Evolutionary conservation across 345 rosid genomes (phyloP).

Genomic region (Gossypium rotundifolium): DNA sequence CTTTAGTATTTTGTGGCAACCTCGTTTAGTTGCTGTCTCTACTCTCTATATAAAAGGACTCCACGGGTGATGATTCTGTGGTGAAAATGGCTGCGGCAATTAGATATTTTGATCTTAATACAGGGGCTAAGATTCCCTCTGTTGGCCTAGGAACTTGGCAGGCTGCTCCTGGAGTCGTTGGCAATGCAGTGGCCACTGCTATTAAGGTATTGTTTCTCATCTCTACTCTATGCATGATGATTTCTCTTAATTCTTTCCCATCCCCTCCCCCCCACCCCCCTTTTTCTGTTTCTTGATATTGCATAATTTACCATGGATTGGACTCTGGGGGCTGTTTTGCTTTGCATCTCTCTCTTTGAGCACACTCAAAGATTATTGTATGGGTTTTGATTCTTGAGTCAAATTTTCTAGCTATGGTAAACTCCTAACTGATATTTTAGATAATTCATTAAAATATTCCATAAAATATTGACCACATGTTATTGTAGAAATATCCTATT

Average conservation of each 20-base stretch:
- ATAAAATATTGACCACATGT: too few species aligned
- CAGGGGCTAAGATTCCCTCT: constrained; percentile 50
- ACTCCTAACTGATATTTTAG: too few species aligned
- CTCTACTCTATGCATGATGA: not conserved
- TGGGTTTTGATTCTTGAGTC: not conserved
- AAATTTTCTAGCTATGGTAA: not conserved
- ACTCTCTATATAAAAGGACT: not conserved
- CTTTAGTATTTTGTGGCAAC: not conserved
- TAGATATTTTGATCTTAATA: constrained; percentile 36
- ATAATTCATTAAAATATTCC: not conserved
- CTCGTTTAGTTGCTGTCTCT: not conserved
- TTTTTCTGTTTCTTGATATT: too few species aligned
- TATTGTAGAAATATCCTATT: too few species aligned
- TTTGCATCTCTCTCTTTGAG: not conserved
- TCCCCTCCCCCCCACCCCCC: too few species aligned
- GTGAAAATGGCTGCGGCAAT: constrained; percentile 41
- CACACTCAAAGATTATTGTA: not conserved
- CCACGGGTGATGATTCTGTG: not conserved
- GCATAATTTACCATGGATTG: too few species aligned
- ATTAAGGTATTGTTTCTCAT: constrained; percentile 1
- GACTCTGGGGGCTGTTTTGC: not conserved
- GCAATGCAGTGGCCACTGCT: not conserved
- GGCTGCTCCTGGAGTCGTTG: constrained; percentile 6
- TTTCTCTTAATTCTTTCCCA: not conserved
- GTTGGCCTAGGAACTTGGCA: constrained; percentile 38